Evolutionary conservation across 352 stramenopile genomes (phyloP).

Genomic region (Pythium volutum): DNA sequence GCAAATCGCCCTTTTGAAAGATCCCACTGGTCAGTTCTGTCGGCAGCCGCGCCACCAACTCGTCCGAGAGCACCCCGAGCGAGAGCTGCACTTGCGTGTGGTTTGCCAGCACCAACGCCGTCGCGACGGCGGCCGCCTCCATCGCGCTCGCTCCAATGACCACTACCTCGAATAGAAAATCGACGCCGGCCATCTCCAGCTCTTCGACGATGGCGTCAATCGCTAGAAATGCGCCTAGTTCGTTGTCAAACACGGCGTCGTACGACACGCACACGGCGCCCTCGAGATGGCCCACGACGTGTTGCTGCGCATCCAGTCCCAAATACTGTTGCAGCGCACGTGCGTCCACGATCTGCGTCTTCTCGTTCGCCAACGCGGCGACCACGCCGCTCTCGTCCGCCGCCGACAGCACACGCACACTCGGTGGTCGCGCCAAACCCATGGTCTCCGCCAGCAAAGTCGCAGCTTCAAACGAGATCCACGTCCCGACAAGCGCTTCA

Average conservation of each 20-base stretch:
- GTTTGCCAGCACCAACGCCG: constrained; percentile 42
- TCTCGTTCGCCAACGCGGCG: constrained; percentile 28
- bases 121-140: constrained; percentile 65
- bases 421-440: background rate
- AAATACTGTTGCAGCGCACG: constrained; percentile 45
- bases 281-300: constrained; percentile 57
- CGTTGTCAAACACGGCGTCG: constrained; percentile 39
- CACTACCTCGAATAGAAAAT: constrained; percentile 34
- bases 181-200: constrained; percentile 41
- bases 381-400: constrained; percentile 24
- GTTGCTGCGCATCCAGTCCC: constrained; percentile 31
- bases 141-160: constrained; percentile 42
- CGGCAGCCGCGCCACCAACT: constrained; percentile 37
- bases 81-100: constrained; percentile 37
- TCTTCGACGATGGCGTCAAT: constrained; percentile 36
- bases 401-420: constrained; percentile 19
- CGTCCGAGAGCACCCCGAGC: constrained; percentile 35
- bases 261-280: constrained; percentile 54
- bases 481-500: constrained; percentile 3
- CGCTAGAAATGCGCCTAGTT: constrained; percentile 34
- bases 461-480: constrained; percentile 17
- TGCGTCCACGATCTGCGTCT: constrained; percentile 52
- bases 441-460: constrained; percentile 2
- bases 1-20: constrained; percentile 38
- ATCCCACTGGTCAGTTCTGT: constrained; percentile 38